Base-by-base conservation (phyloP, 208 protist genomes). In the Acanthamoeba polyphaga region DNA sequence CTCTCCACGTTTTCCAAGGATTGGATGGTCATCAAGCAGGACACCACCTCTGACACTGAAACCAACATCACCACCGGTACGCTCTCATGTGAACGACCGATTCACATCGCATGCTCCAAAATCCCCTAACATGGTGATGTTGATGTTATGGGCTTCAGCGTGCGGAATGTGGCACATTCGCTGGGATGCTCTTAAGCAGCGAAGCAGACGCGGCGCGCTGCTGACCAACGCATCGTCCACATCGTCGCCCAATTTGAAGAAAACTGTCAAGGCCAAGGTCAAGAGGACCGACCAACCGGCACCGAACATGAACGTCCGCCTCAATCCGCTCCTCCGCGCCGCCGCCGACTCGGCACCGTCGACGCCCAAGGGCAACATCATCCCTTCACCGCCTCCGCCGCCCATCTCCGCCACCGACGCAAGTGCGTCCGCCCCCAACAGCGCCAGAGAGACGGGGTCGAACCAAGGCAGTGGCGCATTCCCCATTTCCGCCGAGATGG, bases 11-110 rank as follows among this genome's bases (percentile, higher is more conserved):
- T 80, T 27, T 43, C 72, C 34, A 49, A 80, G 29, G 72, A 80
- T 1, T 80, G 72, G 72, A 80, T 49, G 72, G 29, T 80, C 34
- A 49, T 80, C 72, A 80, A 80, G 72, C 43, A 80, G 34, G 43
- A 80, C 38, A 43, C 38, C 22, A 17, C 13, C 13, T 27, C 72
- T 8, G 58, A 64, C 72, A 43, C 43, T n/a, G 43, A 80, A 6
- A 80, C 34, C 34, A 80, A 19, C n/a, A 80, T 80, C 72, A 80
- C 29, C 29, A 80, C 34, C 7, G 34, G 58, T 64, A 64, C 10
- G 53, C 10, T 19, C 17, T 19, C 53, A 12, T 58, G 15, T 19
- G 17, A 58, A 12, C 17, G 4, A 58, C 10, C 53, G 53, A 58
- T 58, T 19, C 38, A 43, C 38, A 2, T 43, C 38, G 38, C 38